Evolutionary conservation across 2,329 filamentous ascomycete species (phyloP).

Genomic region (Fusarium brevicatenulatum): DNA sequence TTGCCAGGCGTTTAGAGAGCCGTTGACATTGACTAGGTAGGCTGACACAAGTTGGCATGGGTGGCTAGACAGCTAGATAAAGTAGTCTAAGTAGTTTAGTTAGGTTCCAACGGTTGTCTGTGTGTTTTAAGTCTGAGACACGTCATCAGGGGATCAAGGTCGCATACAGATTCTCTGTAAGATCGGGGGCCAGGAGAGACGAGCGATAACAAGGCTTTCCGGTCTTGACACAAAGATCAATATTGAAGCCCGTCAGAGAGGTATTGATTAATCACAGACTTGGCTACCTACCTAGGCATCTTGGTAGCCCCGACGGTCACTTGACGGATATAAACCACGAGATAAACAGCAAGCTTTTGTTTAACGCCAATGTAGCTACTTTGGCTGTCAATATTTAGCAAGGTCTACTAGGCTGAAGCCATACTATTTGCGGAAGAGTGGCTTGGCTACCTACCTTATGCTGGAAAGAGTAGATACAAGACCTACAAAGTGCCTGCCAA

Average conservation of each 20-base stretch:
- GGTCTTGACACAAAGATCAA: not conserved
- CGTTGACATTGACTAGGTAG: not conserved
- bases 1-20: slow-evolving; percentile 9
- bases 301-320: not conserved
- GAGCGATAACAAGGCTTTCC: not conserved
- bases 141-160: slow-evolving; percentile 8
- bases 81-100: not conserved
- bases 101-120: slow-evolving; percentile 29
- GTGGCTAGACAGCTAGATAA: not conserved
- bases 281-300: not conserved
- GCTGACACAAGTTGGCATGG: not conserved
- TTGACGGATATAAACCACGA: slow-evolving; percentile 12
- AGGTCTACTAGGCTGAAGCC: not conserved
- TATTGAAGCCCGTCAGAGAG: not conserved
- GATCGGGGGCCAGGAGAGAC: not conserved
- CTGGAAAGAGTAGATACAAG: not conserved
- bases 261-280: not conserved
- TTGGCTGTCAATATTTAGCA: slow-evolving; percentile 1
- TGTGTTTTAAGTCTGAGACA: slow-evolving; percentile 30
- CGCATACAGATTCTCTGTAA: not conserved
- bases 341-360: not conserved
- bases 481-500: not conserved
- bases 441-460: not conserved
- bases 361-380: not conserved
- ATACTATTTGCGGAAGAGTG: slow-evolving; percentile 8